These are phyloP conservation scores for Psilocybe subaeruginosa DNA, from an alignment of 768 basidiomycete species.

Conservation along the genomic window DNA sequence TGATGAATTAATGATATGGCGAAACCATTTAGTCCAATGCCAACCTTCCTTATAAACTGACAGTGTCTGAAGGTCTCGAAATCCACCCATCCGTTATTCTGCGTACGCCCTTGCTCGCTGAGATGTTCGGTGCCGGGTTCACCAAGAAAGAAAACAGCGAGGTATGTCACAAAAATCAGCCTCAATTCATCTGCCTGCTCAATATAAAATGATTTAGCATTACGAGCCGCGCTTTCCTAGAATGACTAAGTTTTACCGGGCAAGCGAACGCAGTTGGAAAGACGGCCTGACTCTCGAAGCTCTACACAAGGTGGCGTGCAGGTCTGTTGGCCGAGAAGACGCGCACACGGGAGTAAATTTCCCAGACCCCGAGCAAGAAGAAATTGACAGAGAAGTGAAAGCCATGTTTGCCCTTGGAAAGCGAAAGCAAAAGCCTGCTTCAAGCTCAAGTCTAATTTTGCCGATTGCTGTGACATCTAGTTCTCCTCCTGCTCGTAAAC, in stretches of 20 bases:
- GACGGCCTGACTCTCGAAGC: constrained; percentile 52
- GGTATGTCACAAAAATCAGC: constrained; percentile 37
- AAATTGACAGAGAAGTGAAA: not conserved
- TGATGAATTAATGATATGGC: not conserved
- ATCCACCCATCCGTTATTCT: constrained; percentile 61
- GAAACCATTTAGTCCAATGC: constrained; percentile 14
- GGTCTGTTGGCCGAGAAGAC: constrained; percentile 55
- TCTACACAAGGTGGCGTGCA: constrained; percentile 57
- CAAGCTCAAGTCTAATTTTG: constrained; percentile 30
- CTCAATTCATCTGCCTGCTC: not conserved
- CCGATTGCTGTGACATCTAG: constrained; percentile 33
- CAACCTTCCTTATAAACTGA: constrained; percentile 58
- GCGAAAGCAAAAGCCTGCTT: constrained; percentile 44
- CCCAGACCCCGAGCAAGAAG: constrained; percentile 30
- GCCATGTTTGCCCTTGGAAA: constrained; percentile 31
- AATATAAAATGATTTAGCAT: constrained; percentile 42
- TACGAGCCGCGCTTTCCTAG: constrained; percentile 88
- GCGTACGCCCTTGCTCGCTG: constrained; percentile 63
- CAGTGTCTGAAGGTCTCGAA: constrained; percentile 46
- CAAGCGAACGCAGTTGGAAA: constrained; percentile 65
- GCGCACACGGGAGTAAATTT: not conserved
- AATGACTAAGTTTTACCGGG: constrained; percentile 68
- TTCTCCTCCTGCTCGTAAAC: constrained; percentile 34
- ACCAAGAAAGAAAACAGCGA: constrained; percentile 63
- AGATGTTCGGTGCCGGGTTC: constrained; percentile 84